Base-by-base conservation (phyloP, 1,139 yeast genomes). In the Yarrowia galli region DNA sequence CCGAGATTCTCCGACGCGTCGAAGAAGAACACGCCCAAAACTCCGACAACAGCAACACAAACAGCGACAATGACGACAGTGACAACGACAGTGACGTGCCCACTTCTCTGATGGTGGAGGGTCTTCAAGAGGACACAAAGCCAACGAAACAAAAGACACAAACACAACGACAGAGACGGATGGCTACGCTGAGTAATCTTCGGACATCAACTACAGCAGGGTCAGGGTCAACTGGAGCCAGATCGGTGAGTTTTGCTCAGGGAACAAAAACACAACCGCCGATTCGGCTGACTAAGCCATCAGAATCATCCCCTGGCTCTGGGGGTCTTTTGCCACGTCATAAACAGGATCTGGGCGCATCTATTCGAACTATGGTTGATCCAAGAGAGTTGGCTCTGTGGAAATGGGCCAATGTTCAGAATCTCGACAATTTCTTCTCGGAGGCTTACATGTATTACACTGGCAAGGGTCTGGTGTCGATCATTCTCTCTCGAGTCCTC, bases 361-460 rank as follows among this genome's bases (percentile, higher is more conserved):
- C 64, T n/a, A 58, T 58, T 7, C 51, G 51, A 8, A 58, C 64
- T 22, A 42, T 58, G 64, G 64, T 58, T 4, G 64, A 58, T 23
- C 64, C 64, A 22, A 58, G 32, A 13, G 64, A 58, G 32, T 49
- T 25, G 66, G 97, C 98, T 0, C 81, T 91, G 53, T 95, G 97
- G 90, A 84, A 91, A 69, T 96, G 99, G 98, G 97, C 98, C 0
- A 95, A 95, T 74, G 92, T 95, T 42, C 91, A 91, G 72, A 93
- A 95, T 76, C 83, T 95, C 78, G 99, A 95, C 77, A 85, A 87
- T 65, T 95, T 95, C 73, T 80, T 95, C 36, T 86, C 86, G 68
- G 97, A 93, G 72, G 89, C 92, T 9, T 95, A 96, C 77, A 83
- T 84, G 68, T 95, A 92, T 76, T 96, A 90, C 75, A 80, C 90